Evolutionary conservation across 1,284 basidiomycete species (phyloP), one percentile per base, ranked within the genome.

Genomic region (Ustilago lituana): DNA sequence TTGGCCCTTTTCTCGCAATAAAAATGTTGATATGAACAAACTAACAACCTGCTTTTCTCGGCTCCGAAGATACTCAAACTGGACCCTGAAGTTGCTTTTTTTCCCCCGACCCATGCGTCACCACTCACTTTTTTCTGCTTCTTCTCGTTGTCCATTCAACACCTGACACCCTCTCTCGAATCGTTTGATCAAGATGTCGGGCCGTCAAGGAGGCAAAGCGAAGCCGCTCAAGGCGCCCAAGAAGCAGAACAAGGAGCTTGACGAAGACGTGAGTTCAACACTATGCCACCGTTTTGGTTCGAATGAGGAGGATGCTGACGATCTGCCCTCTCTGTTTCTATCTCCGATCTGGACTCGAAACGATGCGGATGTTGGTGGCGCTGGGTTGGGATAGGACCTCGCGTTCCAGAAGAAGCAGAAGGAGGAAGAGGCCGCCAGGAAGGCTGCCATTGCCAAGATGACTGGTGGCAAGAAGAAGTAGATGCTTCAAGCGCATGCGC

Each of bases 221-320:
- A 78, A 78, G 68, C 77, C 77, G 36, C 64, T 78, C 47, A 78
- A 78, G 73, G 70, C 71, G 31, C 65, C 70, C 10, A 78, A 78
- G 68, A 78, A 78, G 64, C 54, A 64, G 56, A 49, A 36, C 53
- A 74, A 74, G 62, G 77, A 77, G 53, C 47, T 76, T 15, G 77
- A 78, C 45, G 77, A 78, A 22, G 77, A 78, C 14, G 77, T 78
- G 54, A 57, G 75, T 74, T 17, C 10, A 5, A 15, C 22, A 7
- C 10, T 27, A 11, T n/a, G n/a, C n/a, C n/a, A n/a, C n/a, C n/a
- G 8, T 22, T 11, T 19, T 5, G 4, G 17, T 1, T 12, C 24
- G 19, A 15, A 29, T 8, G 11, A 8, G 27, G 12, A 29, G 6
- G 23, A 22, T 45, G 19, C 40, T 44, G 51, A 53, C 35, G 10